Evolutionary conservation across 768 basidiomycete species (phyloP).

Genomic region (Pleurotus djamor): DNA sequence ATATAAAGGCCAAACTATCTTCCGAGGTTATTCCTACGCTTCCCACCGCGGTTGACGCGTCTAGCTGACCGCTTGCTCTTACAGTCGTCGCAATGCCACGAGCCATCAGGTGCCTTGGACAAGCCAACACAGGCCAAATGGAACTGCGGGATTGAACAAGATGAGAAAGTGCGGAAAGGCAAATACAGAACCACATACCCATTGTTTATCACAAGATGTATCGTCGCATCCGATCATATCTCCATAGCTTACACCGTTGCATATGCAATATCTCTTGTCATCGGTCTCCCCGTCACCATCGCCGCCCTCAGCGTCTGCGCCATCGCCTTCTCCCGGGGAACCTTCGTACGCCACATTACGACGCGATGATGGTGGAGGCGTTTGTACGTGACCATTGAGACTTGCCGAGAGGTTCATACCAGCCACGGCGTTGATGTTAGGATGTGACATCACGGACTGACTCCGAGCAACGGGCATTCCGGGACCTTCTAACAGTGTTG

Average conservation of each 20-base stretch:
- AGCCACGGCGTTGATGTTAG: constrained; percentile 9
- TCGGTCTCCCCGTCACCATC: constrained; percentile 54
- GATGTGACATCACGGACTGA: constrained; percentile 9
- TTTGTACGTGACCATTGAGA: neutral
- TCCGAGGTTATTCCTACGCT: constrained; percentile 25
- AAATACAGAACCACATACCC: constrained; percentile 58
- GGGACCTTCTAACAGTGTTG: constrained; percentile 67
- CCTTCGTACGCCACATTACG: constrained; percentile 6
- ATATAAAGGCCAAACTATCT: neutral
- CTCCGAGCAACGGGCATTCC: constrained; percentile 71
- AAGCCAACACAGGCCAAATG: constrained; percentile 77
- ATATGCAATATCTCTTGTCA: constrained; percentile 79
- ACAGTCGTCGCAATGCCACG: constrained; percentile 77
- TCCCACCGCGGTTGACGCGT: constrained; percentile 50
- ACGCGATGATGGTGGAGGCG: constrained; percentile 3
- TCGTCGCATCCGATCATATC: constrained; percentile 97
- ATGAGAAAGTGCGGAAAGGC: neutral
- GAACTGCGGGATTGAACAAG: constrained; percentile 47
- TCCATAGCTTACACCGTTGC: constrained; percentile 81
- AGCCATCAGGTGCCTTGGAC: constrained; percentile 60
- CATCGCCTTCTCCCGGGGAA: neutral
- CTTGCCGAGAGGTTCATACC: neutral
- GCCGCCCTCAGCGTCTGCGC: constrained; percentile 19
- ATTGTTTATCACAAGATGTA: constrained; percentile 77
- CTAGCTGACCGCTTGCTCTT: constrained; percentile 52